These are phyloP conservation scores for Omphalotus guepiniiformis DNA, from an alignment of 768 basidiomycete genomes.

Conservation along the genomic window DNA sequence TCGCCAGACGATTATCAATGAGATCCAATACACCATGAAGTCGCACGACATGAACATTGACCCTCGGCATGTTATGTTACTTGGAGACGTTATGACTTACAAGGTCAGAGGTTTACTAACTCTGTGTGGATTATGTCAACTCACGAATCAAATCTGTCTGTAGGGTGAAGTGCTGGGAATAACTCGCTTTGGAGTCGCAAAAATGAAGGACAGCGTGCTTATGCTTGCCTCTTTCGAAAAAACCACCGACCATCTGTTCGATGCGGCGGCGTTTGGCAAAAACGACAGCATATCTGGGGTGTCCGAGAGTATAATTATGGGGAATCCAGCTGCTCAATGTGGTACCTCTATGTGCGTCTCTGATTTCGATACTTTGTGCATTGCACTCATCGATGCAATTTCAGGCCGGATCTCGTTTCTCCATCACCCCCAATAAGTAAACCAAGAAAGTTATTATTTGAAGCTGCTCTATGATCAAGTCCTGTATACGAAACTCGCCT, in stretches of 20 bases:
- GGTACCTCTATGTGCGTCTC: slow-evolving; percentile 84
- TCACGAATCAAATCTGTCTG: not conserved
- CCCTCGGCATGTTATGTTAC: slow-evolving; percentile 95
- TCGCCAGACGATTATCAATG: slow-evolving; percentile 88
- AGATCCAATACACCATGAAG: slow-evolving; percentile 96
- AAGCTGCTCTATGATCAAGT: slow-evolving; percentile 39
- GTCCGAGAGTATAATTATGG: slow-evolving; percentile 99
- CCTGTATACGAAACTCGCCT: too few species aligned
- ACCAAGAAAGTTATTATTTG: slow-evolving; percentile 47
- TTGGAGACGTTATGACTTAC: slow-evolving; percentile 98
- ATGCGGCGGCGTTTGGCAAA: slow-evolving; percentile 95
- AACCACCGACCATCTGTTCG: slow-evolving; percentile 98
- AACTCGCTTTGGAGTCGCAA: slow-evolving; percentile 97
- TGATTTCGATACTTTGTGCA: slow-evolving; percentile 1
- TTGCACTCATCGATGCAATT: slow-evolving; percentile 6
- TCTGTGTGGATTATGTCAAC: not conserved
- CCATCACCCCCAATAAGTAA: slow-evolving; percentile 41
- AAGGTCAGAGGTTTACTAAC: slow-evolving; percentile 52
- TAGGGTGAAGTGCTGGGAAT: slow-evolving; percentile 98
- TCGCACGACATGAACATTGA: slow-evolving; percentile 98
- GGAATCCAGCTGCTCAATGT: slow-evolving; percentile 89
- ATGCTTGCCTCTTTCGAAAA: slow-evolving; percentile 99
- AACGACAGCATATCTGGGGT: slow-evolving; percentile 94
- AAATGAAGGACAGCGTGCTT: slow-evolving; percentile 99
- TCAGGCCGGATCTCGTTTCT: slow-evolving; percentile 49